A percentile compares a stretch with the other conserved stretches of the same genome.
Evolutionary conservation across 2,329 filamentous ascomycete species (phyloP).

Genomic region (Fusarium compactum): DNA sequence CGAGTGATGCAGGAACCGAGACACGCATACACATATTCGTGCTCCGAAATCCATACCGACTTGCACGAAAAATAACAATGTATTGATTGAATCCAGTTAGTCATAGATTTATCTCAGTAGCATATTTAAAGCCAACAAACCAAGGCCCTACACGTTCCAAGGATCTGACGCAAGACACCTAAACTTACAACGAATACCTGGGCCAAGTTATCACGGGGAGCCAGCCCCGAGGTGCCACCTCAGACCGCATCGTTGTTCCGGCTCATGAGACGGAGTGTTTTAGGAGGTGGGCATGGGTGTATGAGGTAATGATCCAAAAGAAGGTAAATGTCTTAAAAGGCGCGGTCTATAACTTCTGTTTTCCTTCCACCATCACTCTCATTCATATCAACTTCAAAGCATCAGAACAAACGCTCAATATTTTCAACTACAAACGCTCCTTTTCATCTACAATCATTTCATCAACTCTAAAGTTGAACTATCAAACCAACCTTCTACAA

Average conservation of each 20-base stretch:
- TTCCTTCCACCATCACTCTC: neutral
- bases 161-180: slow-evolving; percentile 23
- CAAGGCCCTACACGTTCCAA: slow-evolving; percentile 39
- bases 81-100: neutral
- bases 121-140: slow-evolving; percentile 24
- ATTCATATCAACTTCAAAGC: neutral
- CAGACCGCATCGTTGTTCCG: slow-evolving; percentile 31
- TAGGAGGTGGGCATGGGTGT: slow-evolving; percentile 3
- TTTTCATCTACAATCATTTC: neutral
- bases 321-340: neutral
- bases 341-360: slow-evolving; percentile 23
- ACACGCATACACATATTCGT: neutral
- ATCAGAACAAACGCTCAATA: neutral
- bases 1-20: slow-evolving; percentile 21
- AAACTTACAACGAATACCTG: slow-evolving; percentile 1
- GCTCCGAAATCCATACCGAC: neutral
- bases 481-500: neutral
- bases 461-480: neutral
- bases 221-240: slow-evolving; percentile 22
- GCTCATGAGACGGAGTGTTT: slow-evolving; percentile 15
- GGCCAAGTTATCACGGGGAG: slow-evolving; percentile 4
- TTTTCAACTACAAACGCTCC: neutral
- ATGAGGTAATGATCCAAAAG: slow-evolving; percentile 3
- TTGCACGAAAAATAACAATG: neutral
- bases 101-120: neutral